Conservation (phyloP, 2,329 filamentous ascomycete species). For the Hypoxylon sp. region DNA sequence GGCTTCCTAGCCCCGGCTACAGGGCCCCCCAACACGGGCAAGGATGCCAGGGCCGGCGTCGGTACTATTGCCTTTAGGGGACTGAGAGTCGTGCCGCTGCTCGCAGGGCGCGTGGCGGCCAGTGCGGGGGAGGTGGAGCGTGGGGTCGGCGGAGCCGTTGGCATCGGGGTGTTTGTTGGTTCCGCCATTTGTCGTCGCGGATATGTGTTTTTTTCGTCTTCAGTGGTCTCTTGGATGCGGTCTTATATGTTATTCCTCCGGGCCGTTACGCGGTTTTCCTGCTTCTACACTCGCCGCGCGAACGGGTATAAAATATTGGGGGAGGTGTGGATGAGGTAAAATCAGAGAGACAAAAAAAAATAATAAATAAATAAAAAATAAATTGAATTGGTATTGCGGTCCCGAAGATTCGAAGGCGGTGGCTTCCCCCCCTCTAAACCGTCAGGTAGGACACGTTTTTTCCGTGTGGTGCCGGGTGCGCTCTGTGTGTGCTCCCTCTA, state of each 20-base stretch:
- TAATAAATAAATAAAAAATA: neutral
- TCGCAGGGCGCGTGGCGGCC: conserved; percentile 38
- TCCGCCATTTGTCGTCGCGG: conserved; percentile 52
- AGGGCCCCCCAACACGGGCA: conserved; percentile 32
- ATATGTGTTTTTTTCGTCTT: neutral
- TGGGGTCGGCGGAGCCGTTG: conserved; percentile 53
- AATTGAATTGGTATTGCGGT: neutral
- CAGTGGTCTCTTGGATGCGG: neutral
- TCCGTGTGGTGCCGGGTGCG: too few species aligned
- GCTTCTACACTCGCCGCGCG: neutral
- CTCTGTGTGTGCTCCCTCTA: conserved; percentile 20
- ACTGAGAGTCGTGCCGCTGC: conserved; percentile 28
- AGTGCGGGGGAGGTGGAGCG: conserved; percentile 53
- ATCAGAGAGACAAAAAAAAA: conserved; percentile 1
- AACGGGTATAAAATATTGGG: neutral
- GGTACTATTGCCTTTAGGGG: conserved; percentile 20
- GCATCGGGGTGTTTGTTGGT: conserved; percentile 57
- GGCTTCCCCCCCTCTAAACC: conserved; percentile 6
- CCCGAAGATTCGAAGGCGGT: conserved; percentile 12
- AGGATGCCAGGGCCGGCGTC: conserved; percentile 13
- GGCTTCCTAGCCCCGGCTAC: conserved; percentile 48
- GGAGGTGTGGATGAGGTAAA: neutral
- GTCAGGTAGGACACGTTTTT: conserved; percentile 27
- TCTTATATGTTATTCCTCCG: neutral
- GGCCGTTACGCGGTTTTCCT: neutral